Percentiles rank a stretch among this genome's conserved stretches.
These are phyloP conservation scores for Boehmeria nivea DNA, from an alignment of 306 rosid genomes.

Conservation along the genomic window DNA sequence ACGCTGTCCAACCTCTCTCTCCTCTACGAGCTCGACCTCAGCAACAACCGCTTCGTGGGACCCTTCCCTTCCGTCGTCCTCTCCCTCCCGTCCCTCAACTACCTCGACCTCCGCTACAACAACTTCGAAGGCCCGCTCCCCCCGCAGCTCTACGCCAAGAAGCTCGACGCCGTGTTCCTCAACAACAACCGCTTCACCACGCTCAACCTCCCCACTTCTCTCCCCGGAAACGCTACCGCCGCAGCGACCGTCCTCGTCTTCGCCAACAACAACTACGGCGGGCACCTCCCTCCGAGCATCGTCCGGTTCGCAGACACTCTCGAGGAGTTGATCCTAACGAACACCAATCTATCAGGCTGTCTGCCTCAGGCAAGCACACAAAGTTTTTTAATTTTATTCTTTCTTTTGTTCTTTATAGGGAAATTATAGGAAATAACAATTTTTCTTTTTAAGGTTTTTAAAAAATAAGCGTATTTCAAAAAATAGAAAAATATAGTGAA, in stretches of 20 bases:
- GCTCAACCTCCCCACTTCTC: conserved; percentile 34
- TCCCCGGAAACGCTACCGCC: conserved; percentile 22
- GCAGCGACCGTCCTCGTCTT: conserved; percentile 65
- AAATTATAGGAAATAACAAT: too few relatives aligned
- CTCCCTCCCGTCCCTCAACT: conserved; percentile 44
- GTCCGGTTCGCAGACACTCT: conserved; percentile 50
- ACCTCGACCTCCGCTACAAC: conserved; percentile 74
- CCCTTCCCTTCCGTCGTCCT: conserved; percentile 72
- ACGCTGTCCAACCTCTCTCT: conserved; percentile 49
- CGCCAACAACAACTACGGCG: conserved; percentile 77
- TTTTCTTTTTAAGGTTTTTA: too few relatives aligned
- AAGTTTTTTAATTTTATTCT: too few relatives aligned
- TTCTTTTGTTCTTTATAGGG: too few relatives aligned
- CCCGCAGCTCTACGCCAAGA: conserved; percentile 53
- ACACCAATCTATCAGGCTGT: conserved; percentile 70
- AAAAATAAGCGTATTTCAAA: too few relatives aligned
- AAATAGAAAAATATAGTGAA: too few relatives aligned
- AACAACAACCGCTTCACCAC: conserved; percentile 66
- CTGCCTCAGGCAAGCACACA: conserved; percentile 42
- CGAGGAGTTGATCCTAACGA: conserved; percentile 68
- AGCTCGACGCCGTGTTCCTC: conserved; percentile 61
- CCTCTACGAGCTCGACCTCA: conserved; percentile 75
- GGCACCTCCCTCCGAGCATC: conserved; percentile 64
- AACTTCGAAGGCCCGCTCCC: conserved; percentile 85
- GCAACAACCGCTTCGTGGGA: conserved; percentile 85